Conservation (phyloP, 257 asterid genomes). For the Paraleonurus japonicus region DNA sequence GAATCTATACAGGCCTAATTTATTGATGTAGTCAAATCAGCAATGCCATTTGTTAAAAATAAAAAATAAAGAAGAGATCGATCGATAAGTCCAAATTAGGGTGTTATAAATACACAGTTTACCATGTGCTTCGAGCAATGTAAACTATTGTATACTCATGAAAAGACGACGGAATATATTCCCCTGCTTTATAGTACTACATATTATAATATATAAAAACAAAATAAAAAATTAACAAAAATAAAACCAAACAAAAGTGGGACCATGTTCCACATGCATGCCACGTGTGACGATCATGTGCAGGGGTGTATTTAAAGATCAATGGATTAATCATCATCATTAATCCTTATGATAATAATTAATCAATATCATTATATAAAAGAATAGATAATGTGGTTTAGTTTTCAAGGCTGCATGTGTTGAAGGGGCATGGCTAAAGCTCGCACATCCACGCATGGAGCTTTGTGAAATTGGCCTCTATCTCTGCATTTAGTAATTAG, state of each 20-base stretch:
- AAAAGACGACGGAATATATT: slow-evolving; percentile 39
- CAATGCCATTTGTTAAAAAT: background rate
- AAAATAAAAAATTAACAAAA: background rate
- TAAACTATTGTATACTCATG: slow-evolving; percentile 23
- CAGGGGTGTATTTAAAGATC: slow-evolving; percentile 19
- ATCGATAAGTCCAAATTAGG: slow-evolving; percentile 27
- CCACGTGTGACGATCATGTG: slow-evolving; percentile 33
- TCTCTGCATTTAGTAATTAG: background rate
- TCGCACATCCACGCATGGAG: slow-evolving; percentile 39
- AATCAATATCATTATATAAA: background rate
- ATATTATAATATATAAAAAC: background rate
- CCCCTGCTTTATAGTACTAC: slow-evolving; percentile 22
- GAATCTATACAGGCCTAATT: background rate
- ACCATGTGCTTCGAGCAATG: slow-evolving; percentile 43
- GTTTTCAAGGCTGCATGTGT: slow-evolving; percentile 34
- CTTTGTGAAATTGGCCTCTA: slow-evolving; percentile 32
- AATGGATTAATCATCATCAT: background rate
- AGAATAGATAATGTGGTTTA: slow-evolving; percentile 12
- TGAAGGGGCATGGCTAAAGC: slow-evolving; percentile 24
- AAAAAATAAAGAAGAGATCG: background rate
- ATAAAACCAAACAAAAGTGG: slow-evolving; percentile 11
- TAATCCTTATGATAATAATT: background rate
- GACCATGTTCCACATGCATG: slow-evolving; percentile 37
- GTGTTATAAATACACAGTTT: slow-evolving; percentile 17
- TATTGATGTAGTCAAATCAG: background rate